phyloP scores from a whole-genome alignment of 495 filamentous ascomycete species.

The Aspergillus indologenus region DNA sequence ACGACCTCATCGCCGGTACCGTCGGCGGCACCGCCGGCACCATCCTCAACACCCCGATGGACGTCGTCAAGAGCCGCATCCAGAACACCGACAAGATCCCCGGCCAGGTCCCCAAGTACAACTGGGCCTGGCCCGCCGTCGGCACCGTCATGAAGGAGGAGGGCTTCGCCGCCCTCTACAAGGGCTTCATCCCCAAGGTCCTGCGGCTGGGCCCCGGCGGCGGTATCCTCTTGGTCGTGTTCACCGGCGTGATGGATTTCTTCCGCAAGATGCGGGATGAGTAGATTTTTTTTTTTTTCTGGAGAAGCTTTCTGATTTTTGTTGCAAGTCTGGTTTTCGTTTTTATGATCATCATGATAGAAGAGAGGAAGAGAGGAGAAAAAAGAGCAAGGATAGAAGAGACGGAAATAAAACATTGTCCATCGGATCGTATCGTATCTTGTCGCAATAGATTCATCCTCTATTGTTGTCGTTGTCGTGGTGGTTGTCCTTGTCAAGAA shows the following conservation, averaged over 20 bases:
- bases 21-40: constrained; percentile 91
- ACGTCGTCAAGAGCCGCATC: constrained; percentile 96
- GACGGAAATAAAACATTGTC: too few species aligned
- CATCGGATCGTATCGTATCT: too few species aligned
- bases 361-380: too few species aligned
- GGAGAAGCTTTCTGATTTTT: too few species aligned
- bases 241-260: constrained; percentile 91
- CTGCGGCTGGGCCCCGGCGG: constrained; percentile 83
- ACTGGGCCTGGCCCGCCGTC: constrained; percentile 91
- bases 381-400: too few species aligned
- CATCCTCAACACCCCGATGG: constrained; percentile 92
- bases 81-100: constrained; percentile 84
- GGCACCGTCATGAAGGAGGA: constrained; percentile 88
- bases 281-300: constrained; percentile 8
- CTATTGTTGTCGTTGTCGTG: too few species aligned
- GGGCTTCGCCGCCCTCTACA: constrained; percentile 88
- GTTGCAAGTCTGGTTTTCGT: too few species aligned
- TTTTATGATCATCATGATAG: neutral
- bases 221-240: constrained; percentile 89
- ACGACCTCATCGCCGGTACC: constrained; percentile 82
- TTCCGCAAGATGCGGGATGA: constrained; percentile 57
- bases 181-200: constrained; percentile 96
- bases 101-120: constrained; percentile 85
- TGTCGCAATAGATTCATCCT: too few species aligned
- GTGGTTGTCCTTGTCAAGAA: too few species aligned